Conservation (phyloP, 257 asterid species). For the Fraxinus anomala region DNA sequence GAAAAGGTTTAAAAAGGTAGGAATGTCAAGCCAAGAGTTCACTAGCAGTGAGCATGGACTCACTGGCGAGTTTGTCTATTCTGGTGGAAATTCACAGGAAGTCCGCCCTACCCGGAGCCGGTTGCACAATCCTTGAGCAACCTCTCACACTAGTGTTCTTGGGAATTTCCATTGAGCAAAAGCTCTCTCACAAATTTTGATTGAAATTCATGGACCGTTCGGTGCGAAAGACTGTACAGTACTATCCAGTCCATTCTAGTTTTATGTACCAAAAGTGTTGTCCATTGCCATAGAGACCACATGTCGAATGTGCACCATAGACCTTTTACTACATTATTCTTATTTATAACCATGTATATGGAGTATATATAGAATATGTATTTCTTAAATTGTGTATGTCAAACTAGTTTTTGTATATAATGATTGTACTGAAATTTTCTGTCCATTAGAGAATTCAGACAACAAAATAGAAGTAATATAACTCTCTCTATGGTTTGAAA, state of each 20-base stretch:
- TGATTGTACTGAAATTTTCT: not conserved
- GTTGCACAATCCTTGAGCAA: conserved; percentile 17
- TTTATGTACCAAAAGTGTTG: not conserved
- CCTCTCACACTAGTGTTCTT: not conserved
- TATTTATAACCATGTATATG: not conserved
- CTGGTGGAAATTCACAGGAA: conserved; percentile 24
- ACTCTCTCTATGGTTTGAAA: not conserved
- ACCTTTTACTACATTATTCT: not conserved
- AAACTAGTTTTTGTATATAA: not conserved
- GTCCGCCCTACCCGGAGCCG: conserved; percentile 7
- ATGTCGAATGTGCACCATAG: not conserved
- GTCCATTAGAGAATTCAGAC: not conserved
- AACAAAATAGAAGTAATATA: not conserved
- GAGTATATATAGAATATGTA: not conserved
- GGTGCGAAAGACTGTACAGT: not conserved
- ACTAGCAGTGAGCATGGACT: conserved; percentile 16
- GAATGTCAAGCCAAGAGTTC: conserved; percentile 19
- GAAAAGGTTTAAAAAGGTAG: conserved; percentile 4
- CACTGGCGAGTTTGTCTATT: conserved; percentile 4
- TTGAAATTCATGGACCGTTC: not conserved
- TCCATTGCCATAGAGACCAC: not conserved
- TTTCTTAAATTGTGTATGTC: conserved; percentile 2
- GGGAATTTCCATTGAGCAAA: conserved; percentile 1
- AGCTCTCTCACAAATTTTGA: not conserved
- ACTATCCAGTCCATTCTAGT: not conserved